Percentiles rank a stretch among this genome's conserved stretches.
Conservation (phyloP, 78 protist genomes). For the Acrasis kona region DNA sequence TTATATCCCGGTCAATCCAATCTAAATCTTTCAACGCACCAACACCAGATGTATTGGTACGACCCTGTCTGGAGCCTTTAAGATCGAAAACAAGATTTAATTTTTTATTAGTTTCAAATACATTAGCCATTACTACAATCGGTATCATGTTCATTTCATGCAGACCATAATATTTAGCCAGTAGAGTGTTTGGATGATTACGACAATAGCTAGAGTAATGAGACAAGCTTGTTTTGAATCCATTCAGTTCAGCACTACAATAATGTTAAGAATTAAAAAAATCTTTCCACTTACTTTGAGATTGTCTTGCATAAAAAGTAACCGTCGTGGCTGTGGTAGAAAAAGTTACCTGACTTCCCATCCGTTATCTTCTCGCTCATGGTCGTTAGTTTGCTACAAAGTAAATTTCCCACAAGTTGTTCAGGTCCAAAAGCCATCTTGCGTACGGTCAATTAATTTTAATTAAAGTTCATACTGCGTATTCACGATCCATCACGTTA, state of each 20-base stretch:
- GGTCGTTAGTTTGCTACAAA: background rate
- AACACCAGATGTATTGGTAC: background rate
- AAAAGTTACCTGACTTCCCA: slow-evolving; percentile 23
- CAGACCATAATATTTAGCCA: slow-evolving; percentile 5
- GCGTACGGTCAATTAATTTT: no score
- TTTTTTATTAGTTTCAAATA: slow-evolving; percentile 32
- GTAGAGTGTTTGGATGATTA: slow-evolving; percentile 7
- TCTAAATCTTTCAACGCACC: slow-evolving; percentile 26
- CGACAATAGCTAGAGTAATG: slow-evolving; percentile 22
- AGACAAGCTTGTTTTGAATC: background rate
- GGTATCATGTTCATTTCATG: slow-evolving; percentile 34
- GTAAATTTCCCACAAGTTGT: background rate
- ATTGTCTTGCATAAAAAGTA: slow-evolving; percentile 24
- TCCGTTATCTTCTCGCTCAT: slow-evolving; percentile 3
- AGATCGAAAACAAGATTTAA: slow-evolving; percentile 73
- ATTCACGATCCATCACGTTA: no score
- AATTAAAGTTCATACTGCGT: no score
- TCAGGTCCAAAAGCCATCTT: background rate
- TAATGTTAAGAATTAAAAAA: background rate
- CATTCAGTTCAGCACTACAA: background rate
- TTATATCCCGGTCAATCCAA: background rate
- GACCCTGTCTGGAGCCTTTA: slow-evolving; percentile 49
- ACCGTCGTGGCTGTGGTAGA: slow-evolving; percentile 23
- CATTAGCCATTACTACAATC: slow-evolving; percentile 79
- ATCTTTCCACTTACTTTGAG: background rate